Evolutionary conservation across 768 basidiomycete genomes (phyloP), one percentile per base, ranked within the genome.

Genomic region (Trametes gibbosa): DNA sequence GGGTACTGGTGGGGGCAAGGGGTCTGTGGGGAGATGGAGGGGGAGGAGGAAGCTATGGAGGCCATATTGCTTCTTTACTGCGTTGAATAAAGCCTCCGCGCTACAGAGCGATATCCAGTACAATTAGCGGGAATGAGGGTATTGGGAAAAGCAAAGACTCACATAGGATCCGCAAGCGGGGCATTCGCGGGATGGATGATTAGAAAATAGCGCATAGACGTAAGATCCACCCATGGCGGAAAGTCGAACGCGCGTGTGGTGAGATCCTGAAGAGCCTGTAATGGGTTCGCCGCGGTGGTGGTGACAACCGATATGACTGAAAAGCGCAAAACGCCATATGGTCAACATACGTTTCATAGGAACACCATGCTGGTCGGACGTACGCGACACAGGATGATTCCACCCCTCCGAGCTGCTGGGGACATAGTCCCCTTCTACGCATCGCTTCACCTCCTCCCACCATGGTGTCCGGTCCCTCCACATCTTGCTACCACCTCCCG

Each of bases 371-470:
- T 23, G n/a, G n/a, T 23, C 7, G 62, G 59, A 66, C 89, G 58
- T 68, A 93, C 92, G 73, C 23, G 92, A 84, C 47, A 85, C 83
- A 49, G 92, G 92, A 73, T 94, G 92, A 66, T 92, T 94, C 92
- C 92, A 94, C 47, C 84, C 87, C 67, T 94, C 92, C 0, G 74
- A 68, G 68, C 79, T 85, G 34, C 82, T 83, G 10, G 92, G 92
- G 10, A 86, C 76, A 70, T 83, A 78, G 67, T 93, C 90, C 0
- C 89, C 90, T 68, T 93, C 87, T 1, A 81, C 79, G 70, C 92
- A 94, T 12, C 84, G 79, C 65, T 80, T 78, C 39, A 94, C 78
- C 69, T 94, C 92, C 62, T 91, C 87, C 92, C 92, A 94, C 92
- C 92, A 94, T 1, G 90, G 91, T 10, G 89, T 84, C 50, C 81